Evolutionary conservation across 75 land plant species (phyloP).

Genomic region (Picea glauca): DNA sequence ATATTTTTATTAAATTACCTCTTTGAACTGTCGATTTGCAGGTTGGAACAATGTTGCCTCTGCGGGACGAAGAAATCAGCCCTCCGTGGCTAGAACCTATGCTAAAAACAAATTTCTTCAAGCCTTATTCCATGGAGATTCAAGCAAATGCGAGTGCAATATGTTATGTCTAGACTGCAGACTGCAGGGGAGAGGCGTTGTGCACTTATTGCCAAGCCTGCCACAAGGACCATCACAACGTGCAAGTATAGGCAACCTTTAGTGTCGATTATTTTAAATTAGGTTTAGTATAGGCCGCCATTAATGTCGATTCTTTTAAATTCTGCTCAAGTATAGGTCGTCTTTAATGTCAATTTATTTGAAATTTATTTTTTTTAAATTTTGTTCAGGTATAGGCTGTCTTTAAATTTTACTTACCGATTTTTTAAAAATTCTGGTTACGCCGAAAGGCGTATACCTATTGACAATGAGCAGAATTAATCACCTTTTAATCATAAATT

Average conservation of each 20-base stretch:
- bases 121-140: slow-evolving; percentile 42
- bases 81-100: slow-evolving; percentile 68
- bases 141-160: slow-evolving; percentile 69
- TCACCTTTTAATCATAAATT: too few species aligned
- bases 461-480: too few species aligned
- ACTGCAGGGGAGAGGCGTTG: slow-evolving; percentile 54
- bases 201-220: slow-evolving; percentile 48
- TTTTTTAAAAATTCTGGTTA: too few species aligned
- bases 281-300: too few species aligned
- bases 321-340: neutral
- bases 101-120: slow-evolving; percentile 46
- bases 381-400: neutral
- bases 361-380: neutral
- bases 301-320: neutral
- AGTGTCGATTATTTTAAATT: neutral
- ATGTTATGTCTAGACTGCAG: slow-evolving; percentile 43
- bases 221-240: slow-evolving; percentile 58
- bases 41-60: slow-evolving; percentile 41
- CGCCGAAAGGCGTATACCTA: too few species aligned
- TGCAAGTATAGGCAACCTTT: slow-evolving; percentile 34
- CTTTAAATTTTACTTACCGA: too few species aligned
- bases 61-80: slow-evolving; percentile 29
- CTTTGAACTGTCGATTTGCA: neutral
- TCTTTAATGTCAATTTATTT: neutral
- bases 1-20: neutral